Conservation (phyloP, 768 basidiomycete genomes). For the Leccinum sublutescens region DNA sequence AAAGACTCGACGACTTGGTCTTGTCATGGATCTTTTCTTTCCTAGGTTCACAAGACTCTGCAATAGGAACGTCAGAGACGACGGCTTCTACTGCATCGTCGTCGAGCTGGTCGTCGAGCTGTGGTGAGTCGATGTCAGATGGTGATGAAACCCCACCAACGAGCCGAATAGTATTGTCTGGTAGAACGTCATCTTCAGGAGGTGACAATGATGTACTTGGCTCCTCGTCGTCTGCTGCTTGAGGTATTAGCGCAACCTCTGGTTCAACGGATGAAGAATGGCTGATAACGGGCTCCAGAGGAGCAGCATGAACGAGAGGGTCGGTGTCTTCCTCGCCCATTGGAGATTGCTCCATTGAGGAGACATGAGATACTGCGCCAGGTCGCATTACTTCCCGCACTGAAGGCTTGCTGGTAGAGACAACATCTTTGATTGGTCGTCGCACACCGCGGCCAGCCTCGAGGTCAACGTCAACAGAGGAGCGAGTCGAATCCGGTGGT, state of each 20-base stretch:
- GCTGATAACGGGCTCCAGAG: conserved; percentile 33
- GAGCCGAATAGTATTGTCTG: conserved; percentile 52
- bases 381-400: conserved; percentile 11
- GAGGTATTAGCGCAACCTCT: conserved; percentile 5
- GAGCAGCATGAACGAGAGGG: conserved; percentile 46
- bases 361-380: conserved; percentile 13
- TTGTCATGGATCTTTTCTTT: conserved; percentile 48
- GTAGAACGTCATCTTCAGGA: conserved; percentile 19
- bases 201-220: conserved; percentile 5
- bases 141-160: conserved; percentile 53
- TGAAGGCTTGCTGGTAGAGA: conserved; percentile 15
- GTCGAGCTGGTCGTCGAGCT: conserved; percentile 33
- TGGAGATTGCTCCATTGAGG: conserved; percentile 22
- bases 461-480: conserved; percentile 37
- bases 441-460: conserved; percentile 43
- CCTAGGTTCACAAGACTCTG: conserved; percentile 30
- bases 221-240: conserved; percentile 8
- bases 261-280: conserved; percentile 26
- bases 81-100: conserved; percentile 34
- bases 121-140: conserved; percentile 26
- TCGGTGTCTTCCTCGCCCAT: conserved; percentile 40
- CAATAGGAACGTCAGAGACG: conserved; percentile 38
- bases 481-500: conserved; percentile 42
- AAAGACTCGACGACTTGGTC: conserved; percentile 49
- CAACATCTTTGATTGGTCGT: conserved; percentile 23